These are phyloP conservation scores for Schizothecium vesticola DNA, from an alignment of 495 filamentous ascomycete species.

Conservation along the genomic window DNA sequence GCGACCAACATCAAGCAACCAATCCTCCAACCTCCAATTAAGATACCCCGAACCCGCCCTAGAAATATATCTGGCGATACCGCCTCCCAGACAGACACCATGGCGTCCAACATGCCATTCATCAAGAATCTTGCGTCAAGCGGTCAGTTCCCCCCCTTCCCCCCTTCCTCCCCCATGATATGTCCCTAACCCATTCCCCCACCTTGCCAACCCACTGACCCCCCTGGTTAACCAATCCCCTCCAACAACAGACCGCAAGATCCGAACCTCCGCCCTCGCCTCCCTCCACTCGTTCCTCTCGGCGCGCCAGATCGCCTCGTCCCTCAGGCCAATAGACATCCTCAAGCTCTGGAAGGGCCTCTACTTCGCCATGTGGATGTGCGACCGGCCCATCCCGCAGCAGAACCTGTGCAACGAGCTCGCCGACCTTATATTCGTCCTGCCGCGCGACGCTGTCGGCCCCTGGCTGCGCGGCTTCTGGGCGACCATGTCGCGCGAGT, in stretches of 20 bases:
- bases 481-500: slow-evolving; percentile 80
- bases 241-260: slow-evolving; percentile 61
- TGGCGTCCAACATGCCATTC: slow-evolving; percentile 47
- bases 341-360: slow-evolving; percentile 96
- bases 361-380: slow-evolving; percentile 96
- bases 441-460: slow-evolving; percentile 57
- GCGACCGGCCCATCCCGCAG: slow-evolving; percentile 79
- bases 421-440: slow-evolving; percentile 61
- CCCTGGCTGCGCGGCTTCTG: slow-evolving; percentile 75
- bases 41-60: neutral
- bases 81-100: slow-evolving; percentile 19
- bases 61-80: too few species aligned
- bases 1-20: neutral
- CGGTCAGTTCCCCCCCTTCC: slow-evolving; percentile 21
- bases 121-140: slow-evolving; percentile 49
- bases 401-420: slow-evolving; percentile 77
- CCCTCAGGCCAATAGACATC: slow-evolving; percentile 66
- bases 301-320: slow-evolving; percentile 43
- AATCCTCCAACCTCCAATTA: neutral
- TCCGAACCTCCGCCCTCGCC: slow-evolving; percentile 71
- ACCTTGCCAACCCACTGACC: neutral
- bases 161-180: neutral
- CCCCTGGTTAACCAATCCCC: neutral
- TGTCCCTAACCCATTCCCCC: neutral
- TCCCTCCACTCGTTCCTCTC: slow-evolving; percentile 78